These are phyloP conservation scores for Hanseniaspora clermontiae DNA, from an alignment of 805 yeast genomes.

Conservation along the genomic window DNA sequence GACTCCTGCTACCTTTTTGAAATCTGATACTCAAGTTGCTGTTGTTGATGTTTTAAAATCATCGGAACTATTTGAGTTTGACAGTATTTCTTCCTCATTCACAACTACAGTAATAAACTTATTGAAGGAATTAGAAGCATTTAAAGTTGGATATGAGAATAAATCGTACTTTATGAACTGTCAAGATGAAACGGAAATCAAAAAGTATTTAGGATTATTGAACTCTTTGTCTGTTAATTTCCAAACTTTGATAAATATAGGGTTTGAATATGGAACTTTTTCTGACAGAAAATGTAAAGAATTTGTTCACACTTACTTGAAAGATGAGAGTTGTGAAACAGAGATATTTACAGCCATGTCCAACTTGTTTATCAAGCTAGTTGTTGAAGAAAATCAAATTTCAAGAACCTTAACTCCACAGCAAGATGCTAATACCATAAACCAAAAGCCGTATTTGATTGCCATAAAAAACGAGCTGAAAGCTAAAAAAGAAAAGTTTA, in stretches of 20 bases:
- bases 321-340: slow-evolving; percentile 1
- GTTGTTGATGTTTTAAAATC: slow-evolving; percentile 6
- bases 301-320: slow-evolving; percentile 21
- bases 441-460: neutral
- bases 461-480: neutral
- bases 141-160: neutral
- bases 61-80: neutral
- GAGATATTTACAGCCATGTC: neutral
- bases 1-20: neutral
- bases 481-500: neutral
- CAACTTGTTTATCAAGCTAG: neutral
- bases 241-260: slow-evolving; percentile 43
- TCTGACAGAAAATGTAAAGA: slow-evolving; percentile 33
- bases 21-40: slow-evolving; percentile 11
- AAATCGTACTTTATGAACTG: neutral
- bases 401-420: neutral
- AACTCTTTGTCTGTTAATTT: slow-evolving; percentile 28
- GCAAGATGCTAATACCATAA: slow-evolving; percentile 5
- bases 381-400: neutral
- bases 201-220: neutral
- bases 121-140: slow-evolving; percentile 25
- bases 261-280: slow-evolving; percentile 40
- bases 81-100: neutral
- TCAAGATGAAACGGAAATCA: neutral
- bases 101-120: slow-evolving; percentile 18